phyloP scores from a whole-genome alignment of 805 yeast genomes.

The Metschnikowia similis region DNA sequence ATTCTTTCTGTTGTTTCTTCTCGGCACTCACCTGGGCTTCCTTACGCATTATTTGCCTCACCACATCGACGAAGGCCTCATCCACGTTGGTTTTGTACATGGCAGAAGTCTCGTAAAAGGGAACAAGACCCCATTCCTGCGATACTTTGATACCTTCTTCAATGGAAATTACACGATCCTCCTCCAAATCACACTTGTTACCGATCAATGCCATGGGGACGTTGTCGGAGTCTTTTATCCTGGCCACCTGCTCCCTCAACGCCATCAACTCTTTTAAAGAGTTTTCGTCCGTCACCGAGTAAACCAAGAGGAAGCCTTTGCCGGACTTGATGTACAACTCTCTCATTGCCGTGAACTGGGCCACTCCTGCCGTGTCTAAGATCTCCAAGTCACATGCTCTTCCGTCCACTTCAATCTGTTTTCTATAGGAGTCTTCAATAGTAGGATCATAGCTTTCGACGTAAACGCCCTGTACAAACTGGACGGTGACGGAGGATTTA shows the following conservation, averaged over 20 bases:
- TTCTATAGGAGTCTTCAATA: conserved; percentile 91
- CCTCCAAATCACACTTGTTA: conserved; percentile 80
- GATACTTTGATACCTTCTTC: conserved; percentile 83
- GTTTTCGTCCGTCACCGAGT: conserved; percentile 56
- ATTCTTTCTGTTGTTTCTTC: conserved; percentile 41
- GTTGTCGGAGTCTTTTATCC: conserved; percentile 70
- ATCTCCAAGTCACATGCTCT: conserved; percentile 78
- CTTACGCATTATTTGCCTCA: conserved; percentile 81
- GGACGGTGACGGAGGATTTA: conserved; percentile 88
- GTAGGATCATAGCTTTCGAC: conserved; percentile 95
- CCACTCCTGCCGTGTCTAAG: conserved; percentile 60
- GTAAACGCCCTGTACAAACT: conserved; percentile 85
- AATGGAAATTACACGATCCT: conserved; percentile 69
- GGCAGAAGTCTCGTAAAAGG: conserved; percentile 93
- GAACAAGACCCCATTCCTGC: conserved; percentile 82
- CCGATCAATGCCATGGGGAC: conserved; percentile 92
- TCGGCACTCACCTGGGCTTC: conserved; percentile 49
- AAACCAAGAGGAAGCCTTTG: conserved; percentile 61
- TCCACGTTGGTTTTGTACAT: conserved; percentile 84
- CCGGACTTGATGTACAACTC: conserved; percentile 85
- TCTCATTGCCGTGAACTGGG: conserved; percentile 94
- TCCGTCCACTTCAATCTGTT: conserved; percentile 84
- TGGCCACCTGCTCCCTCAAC: conserved; percentile 75
- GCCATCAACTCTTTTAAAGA: conserved; percentile 75
- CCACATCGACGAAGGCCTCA: conserved; percentile 84